Evolutionary conservation across 2,329 filamentous ascomycete species (phyloP).

Genomic region (Escovopsis sp.): DNA sequence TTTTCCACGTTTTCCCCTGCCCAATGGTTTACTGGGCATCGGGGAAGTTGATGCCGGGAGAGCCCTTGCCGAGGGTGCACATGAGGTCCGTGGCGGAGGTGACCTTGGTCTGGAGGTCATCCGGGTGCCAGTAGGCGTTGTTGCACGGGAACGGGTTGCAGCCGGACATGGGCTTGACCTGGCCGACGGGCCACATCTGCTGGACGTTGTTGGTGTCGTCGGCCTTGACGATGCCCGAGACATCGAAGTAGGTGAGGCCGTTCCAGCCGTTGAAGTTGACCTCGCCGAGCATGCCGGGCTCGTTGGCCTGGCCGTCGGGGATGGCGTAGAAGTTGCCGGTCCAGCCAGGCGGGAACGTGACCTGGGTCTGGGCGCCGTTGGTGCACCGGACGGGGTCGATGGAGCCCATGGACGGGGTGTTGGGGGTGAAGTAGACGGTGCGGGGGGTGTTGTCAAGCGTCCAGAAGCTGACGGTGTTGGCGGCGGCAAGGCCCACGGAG

Average conservation of each 20-base stretch:
- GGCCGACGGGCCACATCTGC: constrained; percentile 33
- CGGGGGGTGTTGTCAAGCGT: constrained; percentile 39
- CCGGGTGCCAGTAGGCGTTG: constrained; percentile 37
- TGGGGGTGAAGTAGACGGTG: constrained; percentile 36
- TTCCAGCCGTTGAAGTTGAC: constrained; percentile 33
- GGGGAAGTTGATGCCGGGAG: constrained; percentile 11
- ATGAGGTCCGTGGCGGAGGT: constrained; percentile 34
- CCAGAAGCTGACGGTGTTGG: constrained; percentile 41
- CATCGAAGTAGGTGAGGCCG: constrained; percentile 40
- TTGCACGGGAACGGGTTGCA: constrained; percentile 37
- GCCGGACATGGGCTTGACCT: constrained; percentile 29
- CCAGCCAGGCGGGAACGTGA: constrained; percentile 29
- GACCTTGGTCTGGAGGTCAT: constrained; percentile 41
- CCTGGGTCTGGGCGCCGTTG: constrained; percentile 22
- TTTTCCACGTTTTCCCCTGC: not conserved
- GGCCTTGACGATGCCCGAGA: constrained; percentile 42
- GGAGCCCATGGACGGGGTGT: constrained; percentile 16
- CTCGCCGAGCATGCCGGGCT: constrained; percentile 38
- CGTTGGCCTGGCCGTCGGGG: constrained; percentile 25
- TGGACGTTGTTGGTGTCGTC: constrained; percentile 36
- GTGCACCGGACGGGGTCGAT: constrained; percentile 26
- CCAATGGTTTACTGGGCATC: constrained; percentile 2
- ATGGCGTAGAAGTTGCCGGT: constrained; percentile 38
- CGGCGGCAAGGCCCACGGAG: constrained; percentile 26
- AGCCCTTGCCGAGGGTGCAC: constrained; percentile 31